These are phyloP conservation scores for Cyclotella distinguenda DNA, from an alignment of 108 stramenopile species.

Conservation along the genomic window DNA sequence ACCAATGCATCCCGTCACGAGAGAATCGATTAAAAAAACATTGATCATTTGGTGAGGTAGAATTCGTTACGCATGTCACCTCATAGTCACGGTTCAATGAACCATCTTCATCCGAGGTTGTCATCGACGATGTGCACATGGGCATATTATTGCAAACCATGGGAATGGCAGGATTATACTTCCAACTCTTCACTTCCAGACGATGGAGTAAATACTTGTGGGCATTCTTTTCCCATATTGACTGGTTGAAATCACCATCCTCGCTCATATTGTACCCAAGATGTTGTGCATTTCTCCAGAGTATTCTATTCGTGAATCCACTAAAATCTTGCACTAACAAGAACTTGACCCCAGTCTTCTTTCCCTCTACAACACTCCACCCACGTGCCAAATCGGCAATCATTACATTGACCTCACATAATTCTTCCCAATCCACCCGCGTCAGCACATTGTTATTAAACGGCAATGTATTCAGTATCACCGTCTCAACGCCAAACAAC, in stretches of 20 bases:
- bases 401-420: conserved; percentile 21
- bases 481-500: conserved; percentile 12
- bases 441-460: conserved; percentile 35
- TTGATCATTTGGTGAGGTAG: conserved; percentile 4
- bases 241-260: neutral
- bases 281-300: conserved; percentile 30
- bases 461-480: conserved; percentile 16
- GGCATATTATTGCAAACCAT: conserved; percentile 24
- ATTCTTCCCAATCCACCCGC: conserved; percentile 13
- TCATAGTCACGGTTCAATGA: neutral
- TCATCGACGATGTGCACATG: neutral
- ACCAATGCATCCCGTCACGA: conserved; percentile 36
- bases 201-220: conserved; percentile 22
- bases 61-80: conserved; percentile 7
- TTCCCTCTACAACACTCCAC: conserved; percentile 1
- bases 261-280: conserved; percentile 19
- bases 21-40: conserved; percentile 26
- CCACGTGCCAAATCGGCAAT: conserved; percentile 20
- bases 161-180: conserved; percentile 15
- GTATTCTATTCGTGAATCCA: conserved; percentile 23
- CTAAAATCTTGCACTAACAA: conserved; percentile 26
- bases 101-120: neutral
- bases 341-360: conserved; percentile 9
- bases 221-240: conserved; percentile 9
- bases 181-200: neutral